Conservation (phyloP, 1,139 yeast species). For the Geotrichum candidum region DNA sequence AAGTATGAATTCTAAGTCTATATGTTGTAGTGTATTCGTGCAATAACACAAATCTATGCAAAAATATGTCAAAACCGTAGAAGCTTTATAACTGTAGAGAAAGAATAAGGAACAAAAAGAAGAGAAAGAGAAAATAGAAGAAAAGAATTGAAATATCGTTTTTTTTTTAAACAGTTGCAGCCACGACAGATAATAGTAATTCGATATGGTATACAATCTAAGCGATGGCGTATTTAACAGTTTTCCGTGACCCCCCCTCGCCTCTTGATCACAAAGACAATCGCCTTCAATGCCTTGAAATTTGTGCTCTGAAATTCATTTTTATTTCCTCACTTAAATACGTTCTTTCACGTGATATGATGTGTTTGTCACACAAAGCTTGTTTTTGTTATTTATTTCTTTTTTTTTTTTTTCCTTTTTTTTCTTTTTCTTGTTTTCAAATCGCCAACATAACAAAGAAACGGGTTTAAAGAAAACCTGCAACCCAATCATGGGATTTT, state of each 20-base stretch:
- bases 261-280: too few relatives aligned
- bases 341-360: neutral
- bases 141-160: neutral
- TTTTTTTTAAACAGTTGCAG: too few relatives aligned
- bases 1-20: neutral
- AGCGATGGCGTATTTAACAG: too few relatives aligned
- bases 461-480: too few relatives aligned
- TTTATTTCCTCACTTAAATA: neutral
- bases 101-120: neutral
- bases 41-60: neutral
- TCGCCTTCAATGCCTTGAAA: neutral
- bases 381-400: too few relatives aligned
- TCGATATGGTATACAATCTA: neutral
- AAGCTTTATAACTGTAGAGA: neutral
- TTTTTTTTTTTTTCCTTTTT: too few relatives aligned
- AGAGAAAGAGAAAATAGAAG: neutral
- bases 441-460: too few relatives aligned
- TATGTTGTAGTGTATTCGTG: neutral
- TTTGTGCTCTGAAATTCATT: neutral
- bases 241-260: too few relatives aligned
- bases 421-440: too few relatives aligned
- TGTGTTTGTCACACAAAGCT: neutral
- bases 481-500: too few relatives aligned
- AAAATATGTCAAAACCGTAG: neutral
- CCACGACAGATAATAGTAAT: too few relatives aligned